A percentile compares a stretch with the other conserved stretches of the same genome.
These are phyloP conservation scores for Groenewaldozyma tartarivorans DNA, from an alignment of 805 yeast species.

Conservation along the genomic window DNA sequence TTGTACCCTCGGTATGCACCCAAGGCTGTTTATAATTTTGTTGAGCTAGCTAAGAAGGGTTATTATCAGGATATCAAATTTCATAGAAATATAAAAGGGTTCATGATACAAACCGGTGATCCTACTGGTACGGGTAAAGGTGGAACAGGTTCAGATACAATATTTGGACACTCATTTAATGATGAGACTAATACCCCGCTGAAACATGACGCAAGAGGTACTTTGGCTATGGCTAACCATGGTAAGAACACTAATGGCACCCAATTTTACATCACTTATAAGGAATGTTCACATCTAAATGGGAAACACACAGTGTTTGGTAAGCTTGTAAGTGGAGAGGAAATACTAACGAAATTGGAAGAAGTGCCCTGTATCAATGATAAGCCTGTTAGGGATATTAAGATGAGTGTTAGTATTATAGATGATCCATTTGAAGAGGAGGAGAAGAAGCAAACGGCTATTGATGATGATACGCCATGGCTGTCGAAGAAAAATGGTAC, in stretches of 20 bases:
- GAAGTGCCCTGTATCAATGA: constrained; percentile 38
- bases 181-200: constrained; percentile 32
- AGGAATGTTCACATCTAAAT: constrained; percentile 59
- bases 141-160: constrained; percentile 39
- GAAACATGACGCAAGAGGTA: constrained; percentile 70
- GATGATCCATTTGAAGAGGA: constrained; percentile 17
- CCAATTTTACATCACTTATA: constrained; percentile 77
- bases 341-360: constrained; percentile 52
- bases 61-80: constrained; percentile 25
- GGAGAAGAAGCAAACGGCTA: constrained; percentile 2
- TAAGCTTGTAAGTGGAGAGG: constrained; percentile 34
- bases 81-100: constrained; percentile 25
- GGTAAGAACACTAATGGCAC: constrained; percentile 90
- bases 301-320: constrained; percentile 79
- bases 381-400: constrained; percentile 37
- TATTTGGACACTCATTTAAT: constrained; percentile 24
- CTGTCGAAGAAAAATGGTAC: constrained; percentile 8
- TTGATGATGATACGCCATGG: constrained; percentile 19
- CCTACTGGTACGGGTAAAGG: constrained; percentile 28
- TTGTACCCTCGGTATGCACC: constrained; percentile 20
- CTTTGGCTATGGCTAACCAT: constrained; percentile 86
- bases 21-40: constrained; percentile 22
- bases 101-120: constrained; percentile 30
- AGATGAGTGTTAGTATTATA: constrained; percentile 23
- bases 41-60: constrained; percentile 23